Evolutionary conservation across 2,329 filamentous ascomycete species (phyloP), one percentile per base, ranked within the genome.

Genomic region (Aspergillus brunneoviolaceus): DNA sequence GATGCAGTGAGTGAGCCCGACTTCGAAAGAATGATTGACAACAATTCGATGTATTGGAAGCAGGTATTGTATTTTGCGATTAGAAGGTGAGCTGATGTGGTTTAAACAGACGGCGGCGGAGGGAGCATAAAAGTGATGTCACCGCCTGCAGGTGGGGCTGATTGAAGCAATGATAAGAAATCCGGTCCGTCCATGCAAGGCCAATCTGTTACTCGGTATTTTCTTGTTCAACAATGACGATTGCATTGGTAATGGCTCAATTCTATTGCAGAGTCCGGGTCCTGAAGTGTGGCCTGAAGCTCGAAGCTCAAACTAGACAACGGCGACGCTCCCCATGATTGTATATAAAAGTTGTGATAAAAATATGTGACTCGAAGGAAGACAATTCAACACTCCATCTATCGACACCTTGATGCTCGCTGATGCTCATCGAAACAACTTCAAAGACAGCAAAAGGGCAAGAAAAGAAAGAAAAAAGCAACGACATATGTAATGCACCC

Each of bases 141-240:
- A 74, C 71, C 64, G 65, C 66, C 64, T 65, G 55, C 49, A 63
- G 61, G 71, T 74, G 71, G 72, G 69, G 71, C 68, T 57, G 49
- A 58, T 62, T 52, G 55, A 58, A 61, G 49, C 33, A 49, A 33
- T 50, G 50, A 57, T 45, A 60, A 49, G 42, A 35, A 60, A 55
- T 54, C 39, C 35, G 39, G 52, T 33, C 35, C 39, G 14, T 16
- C 14, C 14, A 45, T 16, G 39, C 39, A 16, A 19, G 39, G 21
- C 9, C 29, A 33, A 21, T 35, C 51, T 21, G 6, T 51, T 50
- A 42, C 7, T 29, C 27, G 9, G 27, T 27, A n/a, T 42, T 27
- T 12, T 23, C 9, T 31, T 55, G 42, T 21, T 45, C 52, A 55
- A 45, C 52, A 47, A 55, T 55, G 52, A 51, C 51, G 31, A 42